phyloP scores from a whole-genome alignment of 1,139 yeast genomes.

The Pichiaceae sp. region DNA sequence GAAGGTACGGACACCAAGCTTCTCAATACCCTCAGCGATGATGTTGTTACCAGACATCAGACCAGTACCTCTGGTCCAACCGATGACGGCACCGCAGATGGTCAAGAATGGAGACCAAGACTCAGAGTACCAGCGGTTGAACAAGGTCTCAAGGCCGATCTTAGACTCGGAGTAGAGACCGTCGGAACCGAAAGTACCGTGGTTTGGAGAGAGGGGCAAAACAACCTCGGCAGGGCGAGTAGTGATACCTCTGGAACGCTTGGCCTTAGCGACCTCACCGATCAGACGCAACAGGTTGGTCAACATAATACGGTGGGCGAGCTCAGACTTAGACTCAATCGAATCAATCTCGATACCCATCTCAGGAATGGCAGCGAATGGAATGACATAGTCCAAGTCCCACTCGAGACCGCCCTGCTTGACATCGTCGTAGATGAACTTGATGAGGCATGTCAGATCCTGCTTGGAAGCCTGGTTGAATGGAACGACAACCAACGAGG shows the following conservation, averaged over 20 bases:
- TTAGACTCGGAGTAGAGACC: constrained; percentile 98
- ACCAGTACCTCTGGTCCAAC: constrained; percentile 99
- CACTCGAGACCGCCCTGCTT: constrained; percentile 93
- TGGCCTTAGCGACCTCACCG: constrained; percentile 83
- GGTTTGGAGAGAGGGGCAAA: constrained; percentile 95
- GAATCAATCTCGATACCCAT: constrained; percentile 91
- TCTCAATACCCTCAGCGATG: constrained; percentile 96
- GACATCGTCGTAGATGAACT: constrained; percentile 73
- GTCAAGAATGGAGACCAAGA: constrained; percentile 94
- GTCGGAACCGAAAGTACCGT: constrained; percentile 96
- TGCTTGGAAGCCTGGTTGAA: constrained; percentile 96
- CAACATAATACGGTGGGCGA: constrained; percentile 97
- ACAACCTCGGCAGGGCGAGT: constrained; percentile 98
- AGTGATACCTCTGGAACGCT: constrained; percentile 63
- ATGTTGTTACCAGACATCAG: constrained; percentile 95
- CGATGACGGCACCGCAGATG: constrained; percentile 95
- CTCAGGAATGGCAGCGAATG: constrained; percentile 98
- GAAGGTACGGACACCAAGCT: constrained; percentile 93
- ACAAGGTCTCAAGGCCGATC: constrained; percentile 86
- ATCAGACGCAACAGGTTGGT: constrained; percentile 88
- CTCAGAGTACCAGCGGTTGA: constrained; percentile 98
- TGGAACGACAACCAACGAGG: constrained; percentile 90
- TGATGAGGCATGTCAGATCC: constrained; percentile 80
- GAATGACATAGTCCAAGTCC: constrained; percentile 94
- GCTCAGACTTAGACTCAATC: constrained; percentile 91